Evolutionary conservation across 2,329 filamentous ascomycete genomes (phyloP), one percentile per base, ranked within the genome.

Genomic region (Trichoderma oligosporum): DNA sequence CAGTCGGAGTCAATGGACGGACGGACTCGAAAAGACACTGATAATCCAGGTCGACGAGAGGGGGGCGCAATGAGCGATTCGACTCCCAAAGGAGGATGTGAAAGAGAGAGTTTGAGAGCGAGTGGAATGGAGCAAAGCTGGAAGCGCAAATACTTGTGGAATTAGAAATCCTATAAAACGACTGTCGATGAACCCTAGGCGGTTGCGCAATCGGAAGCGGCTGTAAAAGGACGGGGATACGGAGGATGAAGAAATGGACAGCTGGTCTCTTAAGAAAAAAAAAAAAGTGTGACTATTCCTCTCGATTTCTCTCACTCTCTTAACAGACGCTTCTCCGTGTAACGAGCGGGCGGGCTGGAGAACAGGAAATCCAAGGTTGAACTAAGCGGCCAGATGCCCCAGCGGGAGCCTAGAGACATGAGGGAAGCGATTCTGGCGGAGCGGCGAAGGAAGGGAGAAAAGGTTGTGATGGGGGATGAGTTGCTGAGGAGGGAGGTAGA

Each of bases 301-400:
- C 27, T 51, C 35, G 35, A 9, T 24, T 42, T 27, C n/a, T 39
- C 14, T 56, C 25, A 11, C 4, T 27, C 31, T 31, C n/a, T 24
- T 31, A 54, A 41, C 20, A 46, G 44, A 47, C 25, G 53, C 53
- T 33, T 39, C 35, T 42, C 27, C 44, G 36, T 20, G 35, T 22
- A 44, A 31, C 35, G 35, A 20, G 39, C 51, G 44, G 42, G 53
- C 53, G 42, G 33, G 48, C 48, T 36, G 47, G 36, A 55, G 33
- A 39, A 44, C 47, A 39, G 57, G 36, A 51, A 46, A 60, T 58
- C 33, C 31, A 44, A 46, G 35, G 44, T 24, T 42, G 44, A 59
- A 46, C 22, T 45, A 59, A n/a, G 46, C 57, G 31, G 52, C 57
- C 57, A 59, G 38, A 31, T 57, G 53, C 53, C 52, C 45, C 53